These are phyloP conservation scores for Tetrastigma voinierianum DNA, from an alignment of 164 flowering plant genomes.

Conservation along the genomic window DNA sequence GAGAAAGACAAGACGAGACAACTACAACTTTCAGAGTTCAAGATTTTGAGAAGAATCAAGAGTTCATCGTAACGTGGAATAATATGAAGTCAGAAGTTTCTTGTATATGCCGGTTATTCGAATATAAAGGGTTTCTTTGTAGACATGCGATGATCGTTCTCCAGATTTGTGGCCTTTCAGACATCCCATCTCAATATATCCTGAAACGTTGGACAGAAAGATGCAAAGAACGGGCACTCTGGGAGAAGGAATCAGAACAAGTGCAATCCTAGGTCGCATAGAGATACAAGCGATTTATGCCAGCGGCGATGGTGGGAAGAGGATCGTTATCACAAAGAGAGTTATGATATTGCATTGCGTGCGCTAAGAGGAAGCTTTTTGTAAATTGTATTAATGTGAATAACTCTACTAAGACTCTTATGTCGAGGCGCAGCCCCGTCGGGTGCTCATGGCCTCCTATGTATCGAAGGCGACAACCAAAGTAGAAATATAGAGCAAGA, in stretches of 20 bases:
- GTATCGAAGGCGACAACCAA: constrained; percentile 28
- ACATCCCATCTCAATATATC: constrained; percentile 33
- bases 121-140: constrained; percentile 36
- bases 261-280: constrained; percentile 29
- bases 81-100: constrained; percentile 26
- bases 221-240: constrained; percentile 29
- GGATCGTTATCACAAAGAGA: constrained; percentile 32
- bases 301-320: constrained; percentile 36
- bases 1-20: constrained; percentile 34
- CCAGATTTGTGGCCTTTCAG: constrained; percentile 30
- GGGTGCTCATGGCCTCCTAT: constrained; percentile 23
- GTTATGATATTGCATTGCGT: constrained; percentile 26
- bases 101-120: constrained; percentile 32
- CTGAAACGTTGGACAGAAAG: constrained; percentile 38
- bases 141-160: constrained; percentile 43
- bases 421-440: constrained; percentile 30
- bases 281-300: constrained; percentile 31
- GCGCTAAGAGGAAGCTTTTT: constrained; percentile 31
- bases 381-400: constrained; percentile 27
- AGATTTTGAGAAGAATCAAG: no score
- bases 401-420: constrained; percentile 23
- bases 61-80: constrained; percentile 30
- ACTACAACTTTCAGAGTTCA: constrained; percentile 23
- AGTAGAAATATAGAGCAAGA: constrained; percentile 29
- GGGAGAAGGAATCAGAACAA: constrained; percentile 26